A percentile compares a stretch with the other conserved stretches of the same genome.
These are phyloP conservation scores for Dissophora ornata DNA, from an alignment of 192 early-diverging fungal genomes.

Conservation along the genomic window DNA sequence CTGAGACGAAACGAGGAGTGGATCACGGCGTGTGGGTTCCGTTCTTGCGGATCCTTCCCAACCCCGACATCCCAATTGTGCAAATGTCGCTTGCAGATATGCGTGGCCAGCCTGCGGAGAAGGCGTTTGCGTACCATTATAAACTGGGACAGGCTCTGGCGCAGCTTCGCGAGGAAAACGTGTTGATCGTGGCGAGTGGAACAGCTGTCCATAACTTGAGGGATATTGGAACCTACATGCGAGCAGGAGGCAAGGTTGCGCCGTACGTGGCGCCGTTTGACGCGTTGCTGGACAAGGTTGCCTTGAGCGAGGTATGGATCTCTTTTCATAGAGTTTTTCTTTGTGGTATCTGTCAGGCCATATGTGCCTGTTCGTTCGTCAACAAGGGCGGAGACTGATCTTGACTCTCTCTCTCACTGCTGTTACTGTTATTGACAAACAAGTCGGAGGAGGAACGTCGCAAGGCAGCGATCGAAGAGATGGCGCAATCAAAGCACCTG, in stretches of 20 bases:
- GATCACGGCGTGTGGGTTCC: constrained; percentile 82
- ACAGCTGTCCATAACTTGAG: constrained; percentile 75
- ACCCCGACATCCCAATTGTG: constrained; percentile 69
- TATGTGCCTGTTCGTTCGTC: too few relatives aligned
- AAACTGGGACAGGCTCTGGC: constrained; percentile 63
- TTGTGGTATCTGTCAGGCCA: neutral
- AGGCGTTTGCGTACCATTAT: constrained; percentile 66
- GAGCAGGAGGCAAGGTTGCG: constrained; percentile 42
- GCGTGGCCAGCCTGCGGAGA: constrained; percentile 46
- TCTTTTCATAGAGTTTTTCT: too few relatives aligned
- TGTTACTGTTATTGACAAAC: too few relatives aligned
- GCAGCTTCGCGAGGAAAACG: constrained; percentile 62
- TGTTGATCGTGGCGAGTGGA: constrained; percentile 75
- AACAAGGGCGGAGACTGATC: too few relatives aligned
- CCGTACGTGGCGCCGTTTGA: constrained; percentile 70
- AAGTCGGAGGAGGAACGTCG: constrained; percentile 54
- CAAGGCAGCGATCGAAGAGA: constrained; percentile 43
- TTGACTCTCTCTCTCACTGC: too few relatives aligned
- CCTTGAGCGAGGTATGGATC: constrained; percentile 30
- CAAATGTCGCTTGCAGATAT: constrained; percentile 69
- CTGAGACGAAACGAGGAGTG: constrained; percentile 65
- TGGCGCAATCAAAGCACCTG: constrained; percentile 57
- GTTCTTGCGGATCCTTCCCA: constrained; percentile 69
- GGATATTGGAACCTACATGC: constrained; percentile 54
- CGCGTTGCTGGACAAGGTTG: constrained; percentile 61